These are phyloP conservation scores for Peribolospora baueri DNA, from an alignment of 768 basidiomycete species.

Conservation along the genomic window DNA sequence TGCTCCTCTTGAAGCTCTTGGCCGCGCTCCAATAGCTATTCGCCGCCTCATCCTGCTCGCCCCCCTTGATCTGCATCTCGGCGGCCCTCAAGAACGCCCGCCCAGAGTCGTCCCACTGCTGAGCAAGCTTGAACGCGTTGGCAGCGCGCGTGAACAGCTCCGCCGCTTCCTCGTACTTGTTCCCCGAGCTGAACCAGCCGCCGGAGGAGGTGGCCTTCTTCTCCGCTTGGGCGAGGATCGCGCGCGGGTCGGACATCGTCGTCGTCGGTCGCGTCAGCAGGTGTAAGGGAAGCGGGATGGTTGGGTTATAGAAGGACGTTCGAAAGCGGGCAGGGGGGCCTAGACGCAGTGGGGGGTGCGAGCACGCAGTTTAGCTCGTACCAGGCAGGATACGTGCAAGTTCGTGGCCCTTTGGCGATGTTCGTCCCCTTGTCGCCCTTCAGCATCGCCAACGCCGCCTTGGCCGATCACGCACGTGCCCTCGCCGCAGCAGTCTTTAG, in stretches of 20 bases:
- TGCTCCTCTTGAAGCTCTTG: slow-evolving; percentile 78
- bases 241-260: slow-evolving; percentile 50
- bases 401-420: too few relatives aligned
- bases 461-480: too few relatives aligned
- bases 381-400: too few relatives aligned
- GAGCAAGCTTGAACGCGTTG: slow-evolving; percentile 52
- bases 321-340: too few relatives aligned
- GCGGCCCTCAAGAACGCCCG: slow-evolving; percentile 82
- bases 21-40: slow-evolving; percentile 98
- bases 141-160: slow-evolving; percentile 88
- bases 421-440: too few relatives aligned
- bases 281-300: too few relatives aligned
- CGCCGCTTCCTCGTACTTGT: slow-evolving; percentile 84
- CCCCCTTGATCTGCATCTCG: slow-evolving; percentile 69
- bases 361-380: too few relatives aligned
- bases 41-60: slow-evolving; percentile 79
- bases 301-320: too few relatives aligned
- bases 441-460: too few relatives aligned
- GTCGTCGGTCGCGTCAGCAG: too few relatives aligned
- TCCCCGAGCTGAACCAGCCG: slow-evolving; percentile 32
- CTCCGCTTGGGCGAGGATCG: slow-evolving; percentile 60
- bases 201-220: slow-evolving; percentile 49
- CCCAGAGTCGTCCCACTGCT: slow-evolving; percentile 71
- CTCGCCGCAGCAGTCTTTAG: too few relatives aligned
- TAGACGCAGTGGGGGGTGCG: too few relatives aligned